Evolutionary conservation across 495 filamentous ascomycete genomes (phyloP).

Genomic region (Xylaria scruposa): DNA sequence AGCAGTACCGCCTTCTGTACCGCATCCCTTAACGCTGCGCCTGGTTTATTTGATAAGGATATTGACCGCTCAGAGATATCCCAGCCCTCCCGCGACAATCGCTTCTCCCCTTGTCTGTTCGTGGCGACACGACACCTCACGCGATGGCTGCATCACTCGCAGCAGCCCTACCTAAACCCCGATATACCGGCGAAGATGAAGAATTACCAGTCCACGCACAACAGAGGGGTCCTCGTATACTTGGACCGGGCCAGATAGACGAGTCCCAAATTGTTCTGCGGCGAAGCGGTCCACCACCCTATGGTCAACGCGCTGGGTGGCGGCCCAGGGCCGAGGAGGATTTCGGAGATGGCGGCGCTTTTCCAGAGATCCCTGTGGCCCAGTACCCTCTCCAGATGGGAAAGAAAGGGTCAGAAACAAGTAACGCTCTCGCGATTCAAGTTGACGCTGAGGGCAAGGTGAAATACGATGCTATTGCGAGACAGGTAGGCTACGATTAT

Average conservation of each 20-base stretch:
- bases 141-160: constrained; percentile 77
- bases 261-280: constrained; percentile 87
- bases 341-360: constrained; percentile 95
- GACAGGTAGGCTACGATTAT: constrained; percentile 51
- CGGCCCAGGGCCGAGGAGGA: constrained; percentile 92
- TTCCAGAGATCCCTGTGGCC: constrained; percentile 87
- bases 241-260: constrained; percentile 78
- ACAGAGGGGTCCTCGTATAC: constrained; percentile 77
- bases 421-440: constrained; percentile 89
- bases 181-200: constrained; percentile 85
- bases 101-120: background rate
- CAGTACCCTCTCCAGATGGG: constrained; percentile 95
- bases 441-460: constrained; percentile 91
- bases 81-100: background rate
- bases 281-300: constrained; percentile 43
- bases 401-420: constrained; percentile 71
- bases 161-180: constrained; percentile 85
- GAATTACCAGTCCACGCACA: constrained; percentile 75
- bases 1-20: background rate
- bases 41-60: background rate
- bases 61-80: background rate
- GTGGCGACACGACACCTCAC: constrained; percentile 5
- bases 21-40: background rate
- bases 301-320: constrained; percentile 74
- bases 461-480: constrained; percentile 95